These are phyloP conservation scores for Nicotiana knightiana DNA, from an alignment of 257 asterid species.

Conservation along the genomic window DNA sequence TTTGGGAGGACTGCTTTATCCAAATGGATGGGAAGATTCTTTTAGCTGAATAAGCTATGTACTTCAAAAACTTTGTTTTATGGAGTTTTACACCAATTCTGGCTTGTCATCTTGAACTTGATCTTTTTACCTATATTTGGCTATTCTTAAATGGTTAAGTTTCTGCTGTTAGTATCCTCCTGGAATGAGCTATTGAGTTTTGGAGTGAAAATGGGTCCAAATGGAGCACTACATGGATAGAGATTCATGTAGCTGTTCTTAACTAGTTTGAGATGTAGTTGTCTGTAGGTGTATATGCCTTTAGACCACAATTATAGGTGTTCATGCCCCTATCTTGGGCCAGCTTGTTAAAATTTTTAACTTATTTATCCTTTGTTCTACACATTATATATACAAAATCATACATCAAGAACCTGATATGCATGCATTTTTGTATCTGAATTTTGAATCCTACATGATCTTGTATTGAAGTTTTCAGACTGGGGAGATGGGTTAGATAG, in stretches of 20 bases:
- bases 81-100: neutral
- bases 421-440: too few relatives aligned
- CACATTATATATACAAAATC: neutral
- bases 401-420: neutral
- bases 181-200: neutral
- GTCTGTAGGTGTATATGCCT: too few relatives aligned
- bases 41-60: conserved; percentile 19
- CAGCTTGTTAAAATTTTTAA: neutral
- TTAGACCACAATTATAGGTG: too few relatives aligned
- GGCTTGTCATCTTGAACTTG: neutral
- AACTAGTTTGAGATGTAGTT: neutral
- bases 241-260: neutral
- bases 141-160: neutral
- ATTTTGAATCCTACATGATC: too few relatives aligned
- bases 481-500: too few relatives aligned
- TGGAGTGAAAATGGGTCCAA: neutral
- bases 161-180: neutral
- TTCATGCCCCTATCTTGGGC: neutral
- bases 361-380: neutral
- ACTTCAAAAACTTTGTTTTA: neutral
- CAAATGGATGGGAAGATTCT: conserved; percentile 10
- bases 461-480: too few relatives aligned
- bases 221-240: neutral
- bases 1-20: conserved; percentile 11
- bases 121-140: neutral